phyloP scores from a whole-genome alignment of 352 stramenopile species.

The Globisporangium echinulatum region DNA sequence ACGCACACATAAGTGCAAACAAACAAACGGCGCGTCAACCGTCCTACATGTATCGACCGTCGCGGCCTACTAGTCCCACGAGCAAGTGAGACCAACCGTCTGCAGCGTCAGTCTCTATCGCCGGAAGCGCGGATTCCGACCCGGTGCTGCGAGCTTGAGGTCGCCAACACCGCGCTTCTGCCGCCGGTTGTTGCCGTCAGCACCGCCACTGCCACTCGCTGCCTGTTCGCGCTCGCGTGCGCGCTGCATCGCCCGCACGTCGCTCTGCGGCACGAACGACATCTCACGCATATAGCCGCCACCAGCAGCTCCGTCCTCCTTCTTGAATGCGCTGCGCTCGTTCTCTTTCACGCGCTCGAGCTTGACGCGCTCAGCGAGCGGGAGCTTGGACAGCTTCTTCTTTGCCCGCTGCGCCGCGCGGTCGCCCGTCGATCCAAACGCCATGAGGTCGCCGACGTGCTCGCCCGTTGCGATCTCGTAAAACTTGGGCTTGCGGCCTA shows the following conservation, averaged over 20 bases:
- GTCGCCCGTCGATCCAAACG: slow-evolving; percentile 64
- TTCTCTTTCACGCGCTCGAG: slow-evolving; percentile 68
- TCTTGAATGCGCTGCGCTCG: slow-evolving; percentile 79
- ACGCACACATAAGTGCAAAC: no score
- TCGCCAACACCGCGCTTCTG: slow-evolving; percentile 81
- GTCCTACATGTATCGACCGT: no score
- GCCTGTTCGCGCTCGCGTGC: slow-evolving; percentile 20
- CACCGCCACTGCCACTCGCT: slow-evolving; percentile 14
- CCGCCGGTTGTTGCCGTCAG: slow-evolving; percentile 25
- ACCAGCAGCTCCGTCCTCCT: slow-evolving; percentile 62
- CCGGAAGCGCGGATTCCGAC: slow-evolving; percentile 45
- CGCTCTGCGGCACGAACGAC: slow-evolving; percentile 67
- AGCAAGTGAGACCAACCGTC: not conserved
- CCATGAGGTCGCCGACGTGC: slow-evolving; percentile 75
- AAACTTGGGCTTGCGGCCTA: slow-evolving; percentile 65
- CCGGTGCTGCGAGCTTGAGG: slow-evolving; percentile 52
- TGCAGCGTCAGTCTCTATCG: slow-evolving; percentile 24
- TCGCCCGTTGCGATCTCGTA: slow-evolving; percentile 84
- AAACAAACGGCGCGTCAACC: no score
- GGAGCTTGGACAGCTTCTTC: slow-evolving; percentile 72
- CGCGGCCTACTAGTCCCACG: no score
- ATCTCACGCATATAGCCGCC: slow-evolving; percentile 76
- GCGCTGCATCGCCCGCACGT: slow-evolving; percentile 54
- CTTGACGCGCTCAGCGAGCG: slow-evolving; percentile 67
- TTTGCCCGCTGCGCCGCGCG: slow-evolving; percentile 65